Base-by-base conservation (phyloP, 1,284 basidiomycete species). In the Pascua sp. region DNA sequence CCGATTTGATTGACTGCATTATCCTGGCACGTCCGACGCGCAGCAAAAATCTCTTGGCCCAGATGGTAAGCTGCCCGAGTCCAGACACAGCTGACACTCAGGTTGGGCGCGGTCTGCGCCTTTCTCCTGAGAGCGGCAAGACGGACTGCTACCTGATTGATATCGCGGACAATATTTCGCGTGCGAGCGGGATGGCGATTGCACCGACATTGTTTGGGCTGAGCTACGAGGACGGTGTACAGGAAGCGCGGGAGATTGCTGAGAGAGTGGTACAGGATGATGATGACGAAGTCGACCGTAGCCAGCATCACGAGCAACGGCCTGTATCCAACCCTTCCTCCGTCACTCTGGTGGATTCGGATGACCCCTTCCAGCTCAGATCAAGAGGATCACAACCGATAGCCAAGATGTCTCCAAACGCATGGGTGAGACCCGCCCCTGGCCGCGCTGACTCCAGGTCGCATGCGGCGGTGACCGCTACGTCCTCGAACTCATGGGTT, bases 71-170 rank as follows among this genome's bases (percentile, higher is more conserved):
- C 56, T 18, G 11, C 24, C 24, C 11, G 4, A 8, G 8, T 2
- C n/a, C 1, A 37, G 37, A 9, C 7, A 4, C 5, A 11, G 18
- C 48, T 58, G 17, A 58, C 56, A 16, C 45, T 7, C 59, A 92
- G 90, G 91, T 98, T 64, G 95, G 94, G 0, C 83, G 95, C 52
- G 94, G 95, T 9, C 87, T 98, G 82, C 82, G 95, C 55, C 81
- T 90, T 32, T 92, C 89, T 0, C 89, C 90, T 2, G 75, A 75
- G 7, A 93, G 90, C 0, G 88, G 85, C 47, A 98, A 98, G 76
- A 67, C 74, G 41, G 86, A 97, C 70, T 98, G 95, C 72, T 84
- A 85, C 18, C 85, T 98, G 49, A 87, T 98, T 59, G 94, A 98
- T 72, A 87, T 97, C 60, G 91, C 95, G 8, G 93, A 94, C 63